Percentiles rank a stretch among this genome's conserved stretches.
Conservation (phyloP, 2,329 filamentous ascomycete species). For the Colletotrichum sp. region DNA sequence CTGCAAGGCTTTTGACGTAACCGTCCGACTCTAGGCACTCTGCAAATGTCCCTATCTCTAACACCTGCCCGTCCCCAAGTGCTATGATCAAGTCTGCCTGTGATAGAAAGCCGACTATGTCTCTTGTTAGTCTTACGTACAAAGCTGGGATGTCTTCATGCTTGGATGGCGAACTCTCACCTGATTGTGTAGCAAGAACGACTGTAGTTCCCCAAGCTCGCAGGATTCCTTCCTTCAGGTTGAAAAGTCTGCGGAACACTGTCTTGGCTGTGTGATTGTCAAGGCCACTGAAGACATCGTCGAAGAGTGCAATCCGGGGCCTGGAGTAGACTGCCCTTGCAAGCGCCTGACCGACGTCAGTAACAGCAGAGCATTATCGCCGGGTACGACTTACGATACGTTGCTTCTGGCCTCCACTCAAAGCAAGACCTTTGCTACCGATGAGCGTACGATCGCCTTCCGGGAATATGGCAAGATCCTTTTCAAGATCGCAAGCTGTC, state of each 20-base stretch:
- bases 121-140: not conserved
- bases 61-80: slow-evolving; percentile 34
- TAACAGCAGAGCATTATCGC: no score
- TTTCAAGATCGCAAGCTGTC: slow-evolving; percentile 35
- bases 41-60: slow-evolving; percentile 38
- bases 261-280: slow-evolving; percentile 36
- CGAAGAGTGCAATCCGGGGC: slow-evolving; percentile 35
- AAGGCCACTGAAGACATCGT: slow-evolving; percentile 43
- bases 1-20: slow-evolving; percentile 34
- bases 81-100: slow-evolving; percentile 40
- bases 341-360: slow-evolving; percentile 31
- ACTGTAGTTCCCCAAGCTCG: slow-evolving; percentile 35
- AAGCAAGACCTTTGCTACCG: slow-evolving; percentile 48
- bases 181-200: slow-evolving; percentile 40
- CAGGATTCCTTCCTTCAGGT: slow-evolving; percentile 28
- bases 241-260: slow-evolving; percentile 35
- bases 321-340: slow-evolving; percentile 42
- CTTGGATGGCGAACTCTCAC: slow-evolving; percentile 12
- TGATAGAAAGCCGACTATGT: slow-evolving; percentile 25
- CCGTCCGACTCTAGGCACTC: slow-evolving; percentile 33
- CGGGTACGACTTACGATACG: slow-evolving; percentile 34
- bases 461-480: slow-evolving; percentile 35
- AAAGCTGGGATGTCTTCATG: not conserved
- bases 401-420: slow-evolving; percentile 53
- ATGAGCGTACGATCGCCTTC: slow-evolving; percentile 42